phyloP scores from a whole-genome alignment of 78 protist species.

The Tieghemostelium lacteum region DNA sequence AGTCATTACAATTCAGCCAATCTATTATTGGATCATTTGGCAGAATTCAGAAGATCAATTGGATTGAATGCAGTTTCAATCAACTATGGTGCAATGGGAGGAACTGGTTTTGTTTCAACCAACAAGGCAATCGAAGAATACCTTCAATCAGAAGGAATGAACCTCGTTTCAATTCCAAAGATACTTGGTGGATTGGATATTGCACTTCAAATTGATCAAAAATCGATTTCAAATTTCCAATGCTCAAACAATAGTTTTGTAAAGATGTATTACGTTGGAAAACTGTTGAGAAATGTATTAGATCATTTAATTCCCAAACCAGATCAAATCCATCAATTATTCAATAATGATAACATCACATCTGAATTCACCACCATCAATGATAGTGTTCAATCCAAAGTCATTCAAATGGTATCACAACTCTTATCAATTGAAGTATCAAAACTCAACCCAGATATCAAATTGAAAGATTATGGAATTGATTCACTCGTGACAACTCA shows the following conservation, averaged over 20 bases:
- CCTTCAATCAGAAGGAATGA: background rate
- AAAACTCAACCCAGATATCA: conserved; percentile 49
- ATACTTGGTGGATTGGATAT: background rate
- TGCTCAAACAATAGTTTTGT: no score
- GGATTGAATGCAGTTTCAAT: background rate
- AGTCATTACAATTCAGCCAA: background rate
- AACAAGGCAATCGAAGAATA: background rate
- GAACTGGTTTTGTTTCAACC: background rate
- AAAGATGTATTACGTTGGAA: background rate
- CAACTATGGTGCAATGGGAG: background rate
- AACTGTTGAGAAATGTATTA: background rate
- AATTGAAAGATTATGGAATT: no score
- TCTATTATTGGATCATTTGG: background rate
- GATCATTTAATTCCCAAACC: no score
- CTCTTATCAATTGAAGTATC: conserved; percentile 47
- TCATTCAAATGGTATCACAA: conserved; percentile 22
- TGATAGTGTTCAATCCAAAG: background rate
- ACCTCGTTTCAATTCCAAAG: background rate
- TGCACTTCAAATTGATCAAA: background rate
- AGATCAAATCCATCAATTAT: no score
- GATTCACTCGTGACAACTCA: no score
- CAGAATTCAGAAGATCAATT: background rate
- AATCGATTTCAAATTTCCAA: background rate
- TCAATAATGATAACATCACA: background rate
- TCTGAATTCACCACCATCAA: background rate